phyloP scores from a whole-genome alignment of 306 rosid genomes.

The Macrotyloma uniflorum region DNA sequence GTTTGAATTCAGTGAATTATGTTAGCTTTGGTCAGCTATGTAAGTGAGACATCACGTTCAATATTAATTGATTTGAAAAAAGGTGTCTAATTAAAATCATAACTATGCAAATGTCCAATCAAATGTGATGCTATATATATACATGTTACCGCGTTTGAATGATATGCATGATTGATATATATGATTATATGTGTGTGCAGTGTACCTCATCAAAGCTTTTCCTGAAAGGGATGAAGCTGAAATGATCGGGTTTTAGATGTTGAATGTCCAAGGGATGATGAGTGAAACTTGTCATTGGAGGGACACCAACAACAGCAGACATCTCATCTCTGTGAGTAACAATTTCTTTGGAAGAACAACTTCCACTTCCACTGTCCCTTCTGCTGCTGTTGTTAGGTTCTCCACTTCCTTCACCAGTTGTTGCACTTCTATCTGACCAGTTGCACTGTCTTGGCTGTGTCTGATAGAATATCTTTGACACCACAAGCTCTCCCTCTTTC shows the following conservation, averaged over 20 bases:
- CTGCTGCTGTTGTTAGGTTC: conserved; percentile 39
- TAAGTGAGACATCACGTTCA: conserved; percentile 30
- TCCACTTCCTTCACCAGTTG: conserved; percentile 56
- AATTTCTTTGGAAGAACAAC: conserved; percentile 74
- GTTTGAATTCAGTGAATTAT: conserved; percentile 15
- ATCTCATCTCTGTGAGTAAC: conserved; percentile 55
- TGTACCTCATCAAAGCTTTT: conserved; percentile 78
- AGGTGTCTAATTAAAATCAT: conserved; percentile 17
- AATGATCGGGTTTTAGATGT: conserved; percentile 77
- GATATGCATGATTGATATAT: neutral
- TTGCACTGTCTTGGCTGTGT: conserved; percentile 96
- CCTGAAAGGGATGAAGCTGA: conserved; percentile 75
- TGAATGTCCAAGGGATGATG: conserved; percentile 59
- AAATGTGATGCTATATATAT: neutral
- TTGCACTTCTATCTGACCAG: conserved; percentile 72
- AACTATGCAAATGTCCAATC: neutral
- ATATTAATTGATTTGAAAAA: neutral
- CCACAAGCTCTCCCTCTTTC: conserved; percentile 97
- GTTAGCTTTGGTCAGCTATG: neutral
- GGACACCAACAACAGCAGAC: conserved; percentile 51
- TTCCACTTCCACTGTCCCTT: conserved; percentile 61
- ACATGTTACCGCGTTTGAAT: neutral
- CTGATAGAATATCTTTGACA: conserved; percentile 90
- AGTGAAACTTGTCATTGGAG: conserved; percentile 52
- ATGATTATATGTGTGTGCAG: neutral